A percentile compares a stretch with the other conserved stretches of the same genome.
Evolutionary conservation across 129 eudicot genomes (phyloP).

Genomic region (Chrysanthemum seticuspe): DNA sequence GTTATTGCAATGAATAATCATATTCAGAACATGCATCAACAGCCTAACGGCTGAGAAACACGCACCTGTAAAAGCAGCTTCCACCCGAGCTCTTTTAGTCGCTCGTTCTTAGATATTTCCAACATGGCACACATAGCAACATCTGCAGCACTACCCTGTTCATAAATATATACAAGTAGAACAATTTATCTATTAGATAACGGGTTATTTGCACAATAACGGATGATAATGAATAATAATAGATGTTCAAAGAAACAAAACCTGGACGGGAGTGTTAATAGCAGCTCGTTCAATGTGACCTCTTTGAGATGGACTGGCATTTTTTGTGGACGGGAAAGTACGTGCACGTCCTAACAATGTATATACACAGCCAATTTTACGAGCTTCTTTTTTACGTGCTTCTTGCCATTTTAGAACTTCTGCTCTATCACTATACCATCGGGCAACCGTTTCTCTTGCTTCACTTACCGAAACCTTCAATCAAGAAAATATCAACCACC

Average conservation of each 20-base stretch:
- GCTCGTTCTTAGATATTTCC: slow-evolving; percentile 66
- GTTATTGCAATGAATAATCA: background rate
- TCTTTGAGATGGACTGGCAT: slow-evolving; percentile 41
- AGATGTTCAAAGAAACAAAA: slow-evolving; percentile 17
- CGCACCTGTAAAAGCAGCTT: slow-evolving; percentile 82
- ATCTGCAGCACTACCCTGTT: slow-evolving; percentile 99
- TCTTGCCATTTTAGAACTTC: slow-evolving; percentile 91
- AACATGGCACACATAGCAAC: slow-evolving; percentile 99
- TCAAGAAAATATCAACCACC: background rate
- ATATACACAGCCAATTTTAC: slow-evolving; percentile 44
- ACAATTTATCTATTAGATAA: background rate
- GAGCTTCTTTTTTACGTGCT: slow-evolving; percentile 70
- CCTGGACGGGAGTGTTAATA: slow-evolving; percentile 98
- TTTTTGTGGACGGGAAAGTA: slow-evolving; percentile 54
- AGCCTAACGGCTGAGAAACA: background rate
- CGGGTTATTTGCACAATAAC: background rate
- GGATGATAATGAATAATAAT: background rate
- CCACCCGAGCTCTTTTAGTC: slow-evolving; percentile 89
- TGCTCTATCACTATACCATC: slow-evolving; percentile 87
- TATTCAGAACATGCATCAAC: background rate
- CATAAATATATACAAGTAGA: background rate
- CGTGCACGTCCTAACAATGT: slow-evolving; percentile 93
- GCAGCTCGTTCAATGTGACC: slow-evolving; percentile 98
- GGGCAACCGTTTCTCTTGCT: slow-evolving; percentile 85
- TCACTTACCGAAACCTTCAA: slow-evolving; percentile 78